phyloP scores from a whole-genome alignment of 2,329 filamentous ascomycete genomes.

The Stagonosporopsis rhizophila region DNA sequence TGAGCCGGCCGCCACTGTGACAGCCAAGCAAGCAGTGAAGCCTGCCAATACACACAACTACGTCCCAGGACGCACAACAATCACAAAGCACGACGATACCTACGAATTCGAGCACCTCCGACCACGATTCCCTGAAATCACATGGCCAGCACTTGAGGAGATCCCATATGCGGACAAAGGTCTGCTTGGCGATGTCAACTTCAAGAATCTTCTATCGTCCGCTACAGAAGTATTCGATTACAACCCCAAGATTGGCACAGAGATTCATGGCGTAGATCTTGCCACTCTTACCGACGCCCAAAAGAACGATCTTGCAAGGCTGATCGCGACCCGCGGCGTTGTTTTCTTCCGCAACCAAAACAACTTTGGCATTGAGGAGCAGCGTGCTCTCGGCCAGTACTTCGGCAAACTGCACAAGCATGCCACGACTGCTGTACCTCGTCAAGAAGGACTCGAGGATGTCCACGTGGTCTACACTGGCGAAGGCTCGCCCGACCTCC shows the following conservation, averaged over 20 bases:
- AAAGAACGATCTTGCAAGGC: constrained; percentile 61
- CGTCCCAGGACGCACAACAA: constrained; percentile 56
- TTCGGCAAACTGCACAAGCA: constrained; percentile 64
- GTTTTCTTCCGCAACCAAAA: constrained; percentile 65
- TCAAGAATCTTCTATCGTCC: constrained; percentile 59
- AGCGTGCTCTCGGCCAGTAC: constrained; percentile 60
- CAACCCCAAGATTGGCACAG: constrained; percentile 63
- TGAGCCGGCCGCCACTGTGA: constrained; percentile 12
- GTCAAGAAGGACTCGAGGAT: constrained; percentile 59
- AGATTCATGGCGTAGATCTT: constrained; percentile 60
- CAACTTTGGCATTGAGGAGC: constrained; percentile 61
- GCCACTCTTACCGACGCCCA: constrained; percentile 59
- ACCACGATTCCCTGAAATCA: constrained; percentile 61
- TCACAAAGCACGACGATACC: constrained; percentile 54
- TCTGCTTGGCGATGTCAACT: constrained; percentile 60
- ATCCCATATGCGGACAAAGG: constrained; percentile 62
- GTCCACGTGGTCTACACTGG: constrained; percentile 65
- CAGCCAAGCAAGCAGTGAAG: constrained; percentile 28
- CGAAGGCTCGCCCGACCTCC: constrained; percentile 60
- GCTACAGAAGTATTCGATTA: constrained; percentile 65
- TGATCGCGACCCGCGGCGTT: constrained; percentile 63
- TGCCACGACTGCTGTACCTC: constrained; percentile 61
- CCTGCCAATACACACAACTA: constrained; percentile 47
- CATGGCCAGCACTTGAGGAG: constrained; percentile 59
- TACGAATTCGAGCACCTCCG: constrained; percentile 62